Evolutionary conservation across 2,329 filamentous ascomycete genomes (phyloP).

Genomic region (Xylariales sp.): DNA sequence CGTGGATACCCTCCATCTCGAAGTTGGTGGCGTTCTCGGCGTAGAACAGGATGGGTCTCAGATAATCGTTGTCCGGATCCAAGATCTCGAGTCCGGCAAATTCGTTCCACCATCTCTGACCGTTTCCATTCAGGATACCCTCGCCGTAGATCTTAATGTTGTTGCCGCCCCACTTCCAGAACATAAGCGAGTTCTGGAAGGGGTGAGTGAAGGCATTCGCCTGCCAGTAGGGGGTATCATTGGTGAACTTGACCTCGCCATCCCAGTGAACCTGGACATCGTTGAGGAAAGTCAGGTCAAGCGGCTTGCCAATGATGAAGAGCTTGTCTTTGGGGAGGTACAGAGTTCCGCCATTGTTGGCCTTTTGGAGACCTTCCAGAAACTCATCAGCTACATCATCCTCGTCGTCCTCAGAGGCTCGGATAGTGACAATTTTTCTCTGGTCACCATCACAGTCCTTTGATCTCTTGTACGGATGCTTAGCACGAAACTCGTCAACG

Average conservation of each 20-base stretch:
- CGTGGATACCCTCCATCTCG: constrained; percentile 51
- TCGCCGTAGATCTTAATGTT: constrained; percentile 56
- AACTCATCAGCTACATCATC: constrained; percentile 56
- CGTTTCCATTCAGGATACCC: constrained; percentile 53
- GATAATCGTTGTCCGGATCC: constrained; percentile 49
- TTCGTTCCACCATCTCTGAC: constrained; percentile 38
- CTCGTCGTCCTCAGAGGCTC: constrained; percentile 45
- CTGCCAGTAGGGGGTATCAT: constrained; percentile 40
- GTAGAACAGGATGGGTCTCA: constrained; percentile 56
- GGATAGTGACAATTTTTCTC: constrained; percentile 40
- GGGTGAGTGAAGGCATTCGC: constrained; percentile 34
- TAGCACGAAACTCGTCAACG: constrained; percentile 32
- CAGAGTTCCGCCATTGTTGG: constrained; percentile 55
- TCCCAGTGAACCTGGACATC: constrained; percentile 55
- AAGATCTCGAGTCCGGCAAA: constrained; percentile 40
- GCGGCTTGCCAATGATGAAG: constrained; percentile 54
- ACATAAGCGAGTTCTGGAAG: constrained; percentile 50
- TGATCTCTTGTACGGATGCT: constrained; percentile 30
- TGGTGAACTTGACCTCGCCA: constrained; percentile 47
- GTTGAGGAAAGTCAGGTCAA: constrained; percentile 54
- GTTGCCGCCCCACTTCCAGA: constrained; percentile 60
- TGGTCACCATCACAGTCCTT: constrained; percentile 10
- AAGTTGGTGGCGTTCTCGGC: constrained; percentile 57
- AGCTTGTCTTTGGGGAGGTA: constrained; percentile 48
- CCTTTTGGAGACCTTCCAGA: constrained; percentile 46